A percentile compares a stretch with the other conserved stretches of the same genome.
Conservation (phyloP, 805 yeast genomes). For the Saccharomyces paradoxus region DNA sequence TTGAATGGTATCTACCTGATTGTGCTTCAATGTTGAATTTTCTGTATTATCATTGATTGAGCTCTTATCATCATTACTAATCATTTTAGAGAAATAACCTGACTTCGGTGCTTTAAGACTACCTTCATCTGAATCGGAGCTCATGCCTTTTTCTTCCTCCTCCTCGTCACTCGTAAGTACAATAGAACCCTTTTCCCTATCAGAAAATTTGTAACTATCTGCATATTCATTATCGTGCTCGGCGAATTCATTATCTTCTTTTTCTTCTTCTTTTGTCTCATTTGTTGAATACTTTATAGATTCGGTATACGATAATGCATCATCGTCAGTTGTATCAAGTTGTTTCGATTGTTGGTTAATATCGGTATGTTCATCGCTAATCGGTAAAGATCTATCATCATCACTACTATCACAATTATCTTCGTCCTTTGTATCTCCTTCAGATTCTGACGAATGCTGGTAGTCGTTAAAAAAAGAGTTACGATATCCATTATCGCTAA, state of each 20-base stretch:
- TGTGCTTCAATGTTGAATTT: not conserved
- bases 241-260: slow-evolving; percentile 6
- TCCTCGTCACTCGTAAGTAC: slow-evolving; percentile 14
- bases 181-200: slow-evolving; percentile 11
- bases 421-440: not conserved
- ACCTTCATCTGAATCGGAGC: slow-evolving; percentile 11
- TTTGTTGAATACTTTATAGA: slow-evolving; percentile 12
- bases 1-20: not conserved
- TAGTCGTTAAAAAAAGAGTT: not conserved
- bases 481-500: not conserved
- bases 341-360: not conserved
- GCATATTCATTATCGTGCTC: slow-evolving; percentile 3
- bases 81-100: slow-evolving; percentile 23
- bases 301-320: slow-evolving; percentile 17
- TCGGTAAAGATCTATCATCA: not conserved
- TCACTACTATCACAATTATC: slow-evolving; percentile 7
- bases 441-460: not conserved
- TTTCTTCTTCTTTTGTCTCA: not conserved
- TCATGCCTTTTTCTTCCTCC: slow-evolving; percentile 1
- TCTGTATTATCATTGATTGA: not conserved
- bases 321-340: slow-evolving; percentile 3
- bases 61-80: slow-evolving; percentile 9
- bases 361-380: not conserved
- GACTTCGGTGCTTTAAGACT: slow-evolving; percentile 14
- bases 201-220: slow-evolving; percentile 8